Evolutionary conservation across 441 rosid genomes (phyloP), one percentile per base, ranked within the genome.

Genomic region (Macaranga tanarius): DNA sequence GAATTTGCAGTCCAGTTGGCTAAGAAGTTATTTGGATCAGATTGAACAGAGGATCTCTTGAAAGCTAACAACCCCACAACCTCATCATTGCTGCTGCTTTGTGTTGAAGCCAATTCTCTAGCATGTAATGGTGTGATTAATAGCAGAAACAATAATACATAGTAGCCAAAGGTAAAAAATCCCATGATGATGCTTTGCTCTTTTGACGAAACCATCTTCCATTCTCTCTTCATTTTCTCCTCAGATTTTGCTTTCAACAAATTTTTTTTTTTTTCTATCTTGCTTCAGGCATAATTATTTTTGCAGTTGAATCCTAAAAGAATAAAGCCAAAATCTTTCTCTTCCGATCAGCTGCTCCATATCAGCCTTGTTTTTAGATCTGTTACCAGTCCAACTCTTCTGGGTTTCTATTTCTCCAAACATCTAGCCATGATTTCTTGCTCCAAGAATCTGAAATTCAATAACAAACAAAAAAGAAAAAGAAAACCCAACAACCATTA

Each of bases 11-110:
- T 81, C 99, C 99, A 94, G 72, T 75, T 83, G 69, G 78, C 68
- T 25, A 94, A 75, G 52, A 72, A 62, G 25, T 81, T 84, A 0
- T 65, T 79, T 2, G 95, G 92, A 80, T 94, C 97, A 40, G 89
- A 88, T 34, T 69, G 71, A 44, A 94, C 77, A 40, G 92, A 94
- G 70, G 57, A 52, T 22, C 71, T 78, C 85, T 85, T 94, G 82
- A 94, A 94, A 69, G 85, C 80, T 70, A 86, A 75, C 77, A 94
- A 74, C 15, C 73, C 70, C 52, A 48, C 61, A 68, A 82, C 69
- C 58, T 89, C 90, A 75, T 67, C 79, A 38, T 79, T 78, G 70
- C 74, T 73, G 58, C 75, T 74, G 48, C 77, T 75, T 77, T 74
- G 76, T 45, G 22, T 72, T 16, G 83, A 79, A 75, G 65, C 31